Evolutionary conservation across 1,139 yeast species (phyloP), one percentile per base, ranked within the genome.

Genomic region (Candida pseudoviswanathii): DNA sequence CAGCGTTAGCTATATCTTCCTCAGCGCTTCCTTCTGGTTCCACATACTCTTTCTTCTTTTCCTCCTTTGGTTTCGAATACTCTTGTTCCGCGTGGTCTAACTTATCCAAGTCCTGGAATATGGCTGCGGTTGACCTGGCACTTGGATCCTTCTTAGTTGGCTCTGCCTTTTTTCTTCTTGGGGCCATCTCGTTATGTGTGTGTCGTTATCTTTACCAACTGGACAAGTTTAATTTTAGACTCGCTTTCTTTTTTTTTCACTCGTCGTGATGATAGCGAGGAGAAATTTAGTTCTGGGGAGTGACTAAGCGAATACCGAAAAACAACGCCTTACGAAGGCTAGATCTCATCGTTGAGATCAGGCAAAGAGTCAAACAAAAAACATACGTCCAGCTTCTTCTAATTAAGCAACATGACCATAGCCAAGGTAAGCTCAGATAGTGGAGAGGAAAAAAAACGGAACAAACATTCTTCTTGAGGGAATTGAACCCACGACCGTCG

Each of bases 401-500:
- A 16, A 16, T 16, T 16, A 16, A 16, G 16, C 16, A 16, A 16
- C 16, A 16, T 16, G 16, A 16, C 16, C 16, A 16, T 16, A 16
- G 16, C 16, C 16, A 16, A 16, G 16, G 16, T 16, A 16, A 16
- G 16, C 16, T 16, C 16, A 16, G 16, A 16, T 16, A 16, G 16
- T 16, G 16, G 16, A 16, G 30, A 16, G 16, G 26, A 32, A 45
- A 43, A 49, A 46, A 49, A 52, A 56, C 60, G 67, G 68, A 68
- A 64, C 69, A 68, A 71, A 71, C 70, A 70, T 75, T 79, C 78
- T 74, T 78, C 73, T 73, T 78, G 78, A 73, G 78, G 78, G 79
- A 79, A 71, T 74, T 72, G 80, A 75, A 75, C 80, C 79, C 78
- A 73, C 78, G 80, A 74, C 80, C 78, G 77, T 75, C 79, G 80